Evolutionary conservation across 2,329 filamentous ascomycete genomes (phyloP).

Genomic region (Neurospora sp.): DNA sequence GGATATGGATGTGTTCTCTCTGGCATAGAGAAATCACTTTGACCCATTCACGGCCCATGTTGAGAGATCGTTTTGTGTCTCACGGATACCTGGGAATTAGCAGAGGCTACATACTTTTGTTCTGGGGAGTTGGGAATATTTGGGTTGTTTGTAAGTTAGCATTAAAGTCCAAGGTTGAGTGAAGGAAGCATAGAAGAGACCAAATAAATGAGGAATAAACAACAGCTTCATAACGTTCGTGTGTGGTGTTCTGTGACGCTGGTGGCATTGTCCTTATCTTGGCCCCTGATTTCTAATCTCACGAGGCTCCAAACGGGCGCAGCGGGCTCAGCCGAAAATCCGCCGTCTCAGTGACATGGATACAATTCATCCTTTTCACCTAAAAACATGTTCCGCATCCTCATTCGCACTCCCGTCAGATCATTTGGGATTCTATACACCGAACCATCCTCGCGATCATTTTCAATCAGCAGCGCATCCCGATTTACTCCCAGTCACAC

Average conservation of each 20-base stretch:
- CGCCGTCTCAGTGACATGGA: neutral
- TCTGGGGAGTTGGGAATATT: neutral
- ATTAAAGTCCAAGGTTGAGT: neutral
- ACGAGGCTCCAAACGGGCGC: neutral
- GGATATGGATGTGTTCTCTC: conserved; percentile 45
- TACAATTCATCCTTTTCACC: neutral
- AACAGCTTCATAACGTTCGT: neutral
- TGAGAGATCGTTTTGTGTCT: conserved; percentile 45
- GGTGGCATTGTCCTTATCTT: neutral
- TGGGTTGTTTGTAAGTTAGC: neutral
- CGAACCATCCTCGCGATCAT: neutral
- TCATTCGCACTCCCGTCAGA: neutral
- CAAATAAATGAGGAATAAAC: neutral
- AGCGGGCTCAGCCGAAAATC: neutral
- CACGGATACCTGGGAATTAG: conserved; percentile 47
- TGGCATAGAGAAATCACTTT: conserved; percentile 38
- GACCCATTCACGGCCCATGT: conserved; percentile 48
- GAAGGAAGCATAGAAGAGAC: neutral
- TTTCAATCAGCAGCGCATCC: neutral
- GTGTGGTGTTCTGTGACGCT: neutral
- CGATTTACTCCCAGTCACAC: neutral
- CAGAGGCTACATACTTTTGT: conserved; percentile 40
- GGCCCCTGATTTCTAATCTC: neutral
- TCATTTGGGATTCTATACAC: neutral
- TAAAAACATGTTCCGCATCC: neutral